Evolutionary conservation across 345 rosid species (phyloP).

Genomic region (Luvunga scandens): DNA sequence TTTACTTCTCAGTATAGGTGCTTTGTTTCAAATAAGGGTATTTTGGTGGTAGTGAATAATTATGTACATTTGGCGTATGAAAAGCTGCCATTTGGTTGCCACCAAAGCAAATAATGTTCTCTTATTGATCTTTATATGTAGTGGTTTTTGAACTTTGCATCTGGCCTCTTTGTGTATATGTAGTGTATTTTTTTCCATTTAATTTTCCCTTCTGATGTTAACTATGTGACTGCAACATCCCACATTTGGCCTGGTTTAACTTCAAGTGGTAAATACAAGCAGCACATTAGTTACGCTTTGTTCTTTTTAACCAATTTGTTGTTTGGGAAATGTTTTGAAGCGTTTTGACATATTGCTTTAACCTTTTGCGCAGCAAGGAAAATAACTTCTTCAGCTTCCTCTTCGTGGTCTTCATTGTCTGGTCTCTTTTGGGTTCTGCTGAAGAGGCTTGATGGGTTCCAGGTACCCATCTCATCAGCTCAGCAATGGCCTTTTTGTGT

Average conservation of each 20-base stretch:
- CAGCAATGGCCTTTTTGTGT: conserved; percentile 85
- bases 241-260: not conserved
- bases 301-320: not conserved
- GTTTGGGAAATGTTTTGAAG: not conserved
- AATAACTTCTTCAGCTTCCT: conserved; percentile 9
- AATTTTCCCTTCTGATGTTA: not conserved
- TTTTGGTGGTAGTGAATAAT: not conserved
- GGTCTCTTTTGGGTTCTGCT: conserved; percentile 16
- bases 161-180: not conserved
- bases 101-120: not conserved
- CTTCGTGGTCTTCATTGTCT: conserved; percentile 12
- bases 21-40: not conserved
- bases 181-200: not conserved
- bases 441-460: conserved; percentile 62
- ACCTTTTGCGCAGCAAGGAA: conserved; percentile 20
- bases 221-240: not conserved
- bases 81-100: not conserved
- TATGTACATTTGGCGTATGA: not conserved
- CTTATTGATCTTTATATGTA: not conserved
- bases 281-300: not conserved
- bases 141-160: not conserved
- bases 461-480: conserved; percentile 89
- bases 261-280: not conserved
- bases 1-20: not conserved
- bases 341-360: not conserved